Evolutionary conservation across 805 yeast species (phyloP).

Genomic region (Yarrowia sp.): DNA sequence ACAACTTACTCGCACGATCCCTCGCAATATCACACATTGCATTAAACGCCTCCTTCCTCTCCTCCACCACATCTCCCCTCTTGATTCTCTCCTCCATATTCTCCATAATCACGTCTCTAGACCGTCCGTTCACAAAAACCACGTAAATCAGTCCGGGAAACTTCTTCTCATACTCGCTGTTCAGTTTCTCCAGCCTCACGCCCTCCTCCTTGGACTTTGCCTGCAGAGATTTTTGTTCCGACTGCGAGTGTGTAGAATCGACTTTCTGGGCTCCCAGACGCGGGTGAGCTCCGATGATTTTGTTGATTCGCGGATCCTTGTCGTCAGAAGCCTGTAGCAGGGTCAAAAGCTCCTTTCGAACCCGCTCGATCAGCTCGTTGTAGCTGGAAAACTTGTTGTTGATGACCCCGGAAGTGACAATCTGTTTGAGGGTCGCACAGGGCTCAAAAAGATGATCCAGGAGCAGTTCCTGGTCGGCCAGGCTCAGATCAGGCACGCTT

Average conservation of each 20-base stretch:
- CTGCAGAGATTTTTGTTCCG: constrained; percentile 67
- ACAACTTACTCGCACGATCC: constrained; percentile 55
- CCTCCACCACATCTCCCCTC: constrained; percentile 52
- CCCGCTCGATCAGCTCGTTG: constrained; percentile 47
- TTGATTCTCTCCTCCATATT: constrained; percentile 60
- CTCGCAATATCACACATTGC: constrained; percentile 92
- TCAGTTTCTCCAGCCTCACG: constrained; percentile 50
- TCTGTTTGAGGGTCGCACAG: constrained; percentile 46
- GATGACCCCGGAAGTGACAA: constrained; percentile 34
- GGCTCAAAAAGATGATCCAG: constrained; percentile 63
- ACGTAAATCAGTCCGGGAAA: constrained; percentile 80
- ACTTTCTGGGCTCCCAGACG: constrained; percentile 64
- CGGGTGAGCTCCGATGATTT: constrained; percentile 87
- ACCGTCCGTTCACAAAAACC: constrained; percentile 83
- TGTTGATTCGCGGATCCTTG: constrained; percentile 34
- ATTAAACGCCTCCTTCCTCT: constrained; percentile 62
- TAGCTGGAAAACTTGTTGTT: constrained; percentile 28
- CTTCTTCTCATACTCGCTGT: constrained; percentile 57
- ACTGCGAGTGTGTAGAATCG: constrained; percentile 57
- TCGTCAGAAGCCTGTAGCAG: constrained; percentile 34
- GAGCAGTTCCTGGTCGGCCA: background rate
- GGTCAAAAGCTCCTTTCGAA: constrained; percentile 41
- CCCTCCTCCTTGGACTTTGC: constrained; percentile 52
- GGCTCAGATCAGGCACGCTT: background rate
- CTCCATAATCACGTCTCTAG: constrained; percentile 61